Percentiles rank a stretch among this genome's conserved stretches.
These are phyloP conservation scores for Cynara cardunculus DNA, from an alignment of 129 eudicot species.

Conservation along the genomic window DNA sequence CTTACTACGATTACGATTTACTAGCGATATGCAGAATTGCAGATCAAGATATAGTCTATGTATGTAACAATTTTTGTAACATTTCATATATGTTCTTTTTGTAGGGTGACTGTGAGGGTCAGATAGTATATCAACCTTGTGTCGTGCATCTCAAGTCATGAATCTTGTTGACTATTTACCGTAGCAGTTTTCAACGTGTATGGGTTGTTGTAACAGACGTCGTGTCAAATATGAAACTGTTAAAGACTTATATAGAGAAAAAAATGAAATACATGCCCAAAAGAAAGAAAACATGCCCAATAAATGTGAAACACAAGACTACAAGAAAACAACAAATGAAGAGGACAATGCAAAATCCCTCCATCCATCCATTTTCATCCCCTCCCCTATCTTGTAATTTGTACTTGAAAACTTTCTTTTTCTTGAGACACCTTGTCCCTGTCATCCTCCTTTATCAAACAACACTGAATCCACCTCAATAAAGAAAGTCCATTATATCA, in stretches of 20 bases:
- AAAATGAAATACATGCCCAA: background rate
- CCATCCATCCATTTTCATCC: background rate
- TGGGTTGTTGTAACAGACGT: background rate
- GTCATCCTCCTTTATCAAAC: constrained; percentile 39
- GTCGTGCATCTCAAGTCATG: background rate
- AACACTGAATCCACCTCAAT: constrained; percentile 38
- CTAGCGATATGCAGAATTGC: too few relatives aligned
- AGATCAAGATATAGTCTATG: background rate
- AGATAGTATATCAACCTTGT: background rate
- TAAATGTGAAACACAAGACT: constrained; percentile 21
- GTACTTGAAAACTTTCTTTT: constrained; percentile 27
- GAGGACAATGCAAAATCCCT: constrained; percentile 15
- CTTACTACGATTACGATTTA: background rate
- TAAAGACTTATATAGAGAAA: too few relatives aligned
- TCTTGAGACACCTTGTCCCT: constrained; percentile 25
- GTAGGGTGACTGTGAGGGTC: background rate
- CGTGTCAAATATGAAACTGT: background rate
- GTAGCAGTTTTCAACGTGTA: background rate
- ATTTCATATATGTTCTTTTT: background rate
- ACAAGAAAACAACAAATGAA: constrained; percentile 13
- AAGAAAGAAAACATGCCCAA: constrained; percentile 2
- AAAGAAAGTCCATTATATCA: constrained; percentile 25
- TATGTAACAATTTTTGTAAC: background rate
- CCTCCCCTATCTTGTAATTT: constrained; percentile 19
- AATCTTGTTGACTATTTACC: background rate